Conservation (phyloP, 2,329 filamentous ascomycete species). For the Pseudogymnoascus sp. region DNA sequence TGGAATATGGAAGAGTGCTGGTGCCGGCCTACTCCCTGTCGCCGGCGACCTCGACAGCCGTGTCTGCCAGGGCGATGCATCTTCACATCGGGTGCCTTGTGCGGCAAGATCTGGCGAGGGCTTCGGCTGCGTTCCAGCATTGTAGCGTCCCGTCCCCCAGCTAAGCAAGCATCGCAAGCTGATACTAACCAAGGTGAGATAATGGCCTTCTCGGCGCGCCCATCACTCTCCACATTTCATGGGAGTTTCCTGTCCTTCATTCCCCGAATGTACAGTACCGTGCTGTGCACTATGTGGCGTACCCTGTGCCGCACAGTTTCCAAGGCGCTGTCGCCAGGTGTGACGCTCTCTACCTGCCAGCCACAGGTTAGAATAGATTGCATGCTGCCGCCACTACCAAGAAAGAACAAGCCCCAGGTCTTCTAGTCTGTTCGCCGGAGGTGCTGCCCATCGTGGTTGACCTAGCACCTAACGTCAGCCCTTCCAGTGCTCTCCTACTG, state of each 20-base stretch:
- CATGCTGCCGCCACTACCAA: neutral
- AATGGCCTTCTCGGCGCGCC: neutral
- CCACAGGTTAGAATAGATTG: neutral
- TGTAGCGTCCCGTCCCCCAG: neutral
- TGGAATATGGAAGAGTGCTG: neutral
- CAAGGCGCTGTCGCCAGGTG: neutral
- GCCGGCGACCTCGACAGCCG: neutral
- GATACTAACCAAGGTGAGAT: neutral
- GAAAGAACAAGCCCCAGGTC: slow-evolving; percentile 6
- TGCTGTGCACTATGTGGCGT: neutral
- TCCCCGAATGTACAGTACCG: neutral
- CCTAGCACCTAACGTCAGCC: neutral
- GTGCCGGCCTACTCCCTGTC: neutral
- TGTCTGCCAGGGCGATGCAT: neutral
- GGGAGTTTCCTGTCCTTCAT: neutral
- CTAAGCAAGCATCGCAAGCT: neutral
- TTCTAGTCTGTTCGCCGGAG: neutral
- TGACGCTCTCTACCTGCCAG: neutral
- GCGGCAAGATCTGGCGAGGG: neutral
- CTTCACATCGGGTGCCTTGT: neutral
- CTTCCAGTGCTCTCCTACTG: neutral
- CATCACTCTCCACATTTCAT: neutral
- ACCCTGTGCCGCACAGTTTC: neutral
- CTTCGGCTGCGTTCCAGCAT: neutral
- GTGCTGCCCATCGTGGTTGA: neutral